Evolutionary conservation across 768 basidiomycete species (phyloP), one percentile per base, ranked within the genome.

Genomic region (Mycena maculata): DNA sequence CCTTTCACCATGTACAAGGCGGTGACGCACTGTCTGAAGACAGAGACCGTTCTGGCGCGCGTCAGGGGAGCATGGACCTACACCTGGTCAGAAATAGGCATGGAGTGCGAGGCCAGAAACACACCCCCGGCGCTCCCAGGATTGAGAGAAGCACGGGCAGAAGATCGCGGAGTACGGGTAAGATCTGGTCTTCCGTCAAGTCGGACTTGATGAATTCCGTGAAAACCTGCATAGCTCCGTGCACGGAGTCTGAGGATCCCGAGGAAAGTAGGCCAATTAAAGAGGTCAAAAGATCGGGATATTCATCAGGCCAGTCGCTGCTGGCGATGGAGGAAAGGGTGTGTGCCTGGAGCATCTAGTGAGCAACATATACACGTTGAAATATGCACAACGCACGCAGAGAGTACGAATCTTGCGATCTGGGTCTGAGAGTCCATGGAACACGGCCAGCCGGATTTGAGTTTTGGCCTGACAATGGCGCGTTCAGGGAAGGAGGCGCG

Each of bases 301-400:
- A 99, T 84, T 96, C 94, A 79, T 98, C 96, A 11, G 96, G 97
- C 94, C 95, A 98, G 81, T 98, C 96, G 71, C 89, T 91, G 69
- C 90, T 90, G 30, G 97, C 95, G 65, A 98, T 92, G 1, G 88
- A 88, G 15, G 97, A 97, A 25, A 99, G 79, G 4, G 92, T 91
- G 71, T 91, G 92, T 4, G 96, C 97, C 94, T 97, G 74, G n/a
- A 36, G 11, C 15, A 36, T 20, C 11, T 27, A 13, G 64, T 71
- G 27, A 65, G 38, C 27, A 4, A 16, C 23, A 22, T 36, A 38
- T 27, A 27, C n/a, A 33, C 16, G n/a, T 27, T n/a, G 10, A 33
- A 44, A 39, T 54, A 52, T 13, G 48, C 22, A n/a, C 25, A 18
- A 82, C 93, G 68, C 72, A 96, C 95, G 72, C 89, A 91, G 48